Evolutionary conservation across 306 rosid species (phyloP).

Genomic region (Medicago lupulina): DNA sequence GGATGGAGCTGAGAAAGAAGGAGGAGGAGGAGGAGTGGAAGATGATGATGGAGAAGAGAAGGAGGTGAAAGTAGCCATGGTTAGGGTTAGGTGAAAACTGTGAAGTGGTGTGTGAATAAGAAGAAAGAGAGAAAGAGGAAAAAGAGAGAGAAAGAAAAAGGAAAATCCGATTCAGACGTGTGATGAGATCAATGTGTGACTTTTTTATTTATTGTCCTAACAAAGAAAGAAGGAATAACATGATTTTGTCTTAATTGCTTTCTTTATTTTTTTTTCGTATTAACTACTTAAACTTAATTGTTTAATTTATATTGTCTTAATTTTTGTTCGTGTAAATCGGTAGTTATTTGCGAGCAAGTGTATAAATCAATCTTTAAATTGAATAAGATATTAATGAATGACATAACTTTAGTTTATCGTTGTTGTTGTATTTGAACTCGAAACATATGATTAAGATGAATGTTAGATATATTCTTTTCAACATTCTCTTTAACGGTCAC

Average conservation of each 20-base stretch:
- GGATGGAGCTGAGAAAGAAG: slow-evolving; percentile 43
- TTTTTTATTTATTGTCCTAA: slow-evolving; percentile 15
- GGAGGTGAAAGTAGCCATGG: slow-evolving; percentile 54
- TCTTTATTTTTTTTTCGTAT: no score
- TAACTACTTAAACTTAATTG: no score
- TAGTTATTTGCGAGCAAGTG: no score
- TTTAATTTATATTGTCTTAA: no score
- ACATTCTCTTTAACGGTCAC: no score
- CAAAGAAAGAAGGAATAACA: neutral
- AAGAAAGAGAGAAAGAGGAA: slow-evolving; percentile 43
- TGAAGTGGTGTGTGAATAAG: slow-evolving; percentile 28
- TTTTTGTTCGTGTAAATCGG: no score
- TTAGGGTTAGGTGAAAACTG: neutral
- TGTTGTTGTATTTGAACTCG: no score
- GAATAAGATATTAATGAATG: no score
- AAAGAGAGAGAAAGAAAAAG: slow-evolving; percentile 47
- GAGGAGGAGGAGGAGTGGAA: slow-evolving; percentile 32
- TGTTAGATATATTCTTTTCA: no score
- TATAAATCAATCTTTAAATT: no score
- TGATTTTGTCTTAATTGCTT: neutral
- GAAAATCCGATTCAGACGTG: slow-evolving; percentile 72
- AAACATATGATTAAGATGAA: no score
- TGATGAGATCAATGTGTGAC: slow-evolving; percentile 58
- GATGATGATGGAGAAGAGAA: slow-evolving; percentile 43
- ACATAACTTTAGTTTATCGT: no score